Evolutionary conservation across 768 basidiomycete genomes (phyloP), one percentile per base, ranked within the genome.

Genomic region (Xanthoconium purpureum): DNA sequence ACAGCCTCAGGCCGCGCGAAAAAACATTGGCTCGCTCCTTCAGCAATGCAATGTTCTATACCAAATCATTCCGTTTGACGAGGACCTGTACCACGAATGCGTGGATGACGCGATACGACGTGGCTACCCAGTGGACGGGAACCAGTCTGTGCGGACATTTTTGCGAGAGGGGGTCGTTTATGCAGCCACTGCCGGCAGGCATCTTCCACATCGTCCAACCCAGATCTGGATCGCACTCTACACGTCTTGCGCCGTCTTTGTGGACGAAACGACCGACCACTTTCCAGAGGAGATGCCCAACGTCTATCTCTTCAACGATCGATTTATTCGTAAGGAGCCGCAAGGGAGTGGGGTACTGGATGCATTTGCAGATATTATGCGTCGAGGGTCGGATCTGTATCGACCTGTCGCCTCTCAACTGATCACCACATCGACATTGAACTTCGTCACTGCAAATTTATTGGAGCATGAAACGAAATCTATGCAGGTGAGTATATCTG

Each of bases 171-270:
- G 74, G 2, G 71, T 71, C 36, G 48, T 61, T 24, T 73, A 63
- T 33, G 63, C 57, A 9, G 61, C 61, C 9, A 63, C 57, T 2
- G 65, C 68, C 2, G 73, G 71, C 30, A 56, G 47, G 0, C 75
- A 77, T 56, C 62, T 77, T 8, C 48, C 49, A 9, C 33, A 57
- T 20, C 63, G 58, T 32, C 33, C 52, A 3, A 54, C 59, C 1
- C 65, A 58, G 32, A 62, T 50, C 56, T 72, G 33, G 70, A 73
- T 78, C 32, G 71, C 75, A 5, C 63, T 78, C 10, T 78, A 70
- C 58, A 78, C 78, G 2, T 69, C 76, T 0, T 74, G 69, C 44
- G 50, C 66, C n/a, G 70, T 72, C 47, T 73, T 62, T 40, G 54
- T 74, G 30, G 79, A 80, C 57, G 77, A 80, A 56, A 50, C 57